A percentile compares a stretch with the other conserved stretches of the same genome.
phyloP scores from a whole-genome alignment of 2,329 filamentous ascomycete species.

The Acrocalymma vagum region DNA sequence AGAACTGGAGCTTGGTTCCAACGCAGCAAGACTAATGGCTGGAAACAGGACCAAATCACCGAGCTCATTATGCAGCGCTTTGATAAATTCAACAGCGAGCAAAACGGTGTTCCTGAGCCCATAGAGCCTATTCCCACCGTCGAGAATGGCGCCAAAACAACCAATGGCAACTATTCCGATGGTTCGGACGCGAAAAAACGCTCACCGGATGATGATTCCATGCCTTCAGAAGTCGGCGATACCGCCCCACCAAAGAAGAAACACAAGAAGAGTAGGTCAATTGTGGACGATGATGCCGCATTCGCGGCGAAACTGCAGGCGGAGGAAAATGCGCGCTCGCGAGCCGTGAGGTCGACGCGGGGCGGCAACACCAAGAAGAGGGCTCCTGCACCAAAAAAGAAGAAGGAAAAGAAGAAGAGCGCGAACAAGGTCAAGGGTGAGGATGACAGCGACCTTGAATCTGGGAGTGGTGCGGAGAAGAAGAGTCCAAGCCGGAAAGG shows the following conservation, averaged over 20 bases:
- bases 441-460: slow-evolving; percentile 80
- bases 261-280: slow-evolving; percentile 72
- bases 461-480: slow-evolving; percentile 67
- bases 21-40: slow-evolving; percentile 18
- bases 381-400: slow-evolving; percentile 69
- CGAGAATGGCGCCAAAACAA: slow-evolving; percentile 38
- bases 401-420: slow-evolving; percentile 75
- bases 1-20: not conserved
- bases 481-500: slow-evolving; percentile 79
- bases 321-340: slow-evolving; percentile 78
- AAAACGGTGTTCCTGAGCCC: slow-evolving; percentile 33
- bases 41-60: slow-evolving; percentile 53
- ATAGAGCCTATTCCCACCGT: slow-evolving; percentile 50
- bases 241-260: slow-evolving; percentile 56
- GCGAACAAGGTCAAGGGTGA: slow-evolving; percentile 76
- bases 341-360: slow-evolving; percentile 74
- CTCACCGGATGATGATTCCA: slow-evolving; percentile 50
- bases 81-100: slow-evolving; percentile 54
- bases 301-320: slow-evolving; percentile 90
- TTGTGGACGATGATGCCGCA: slow-evolving; percentile 82
- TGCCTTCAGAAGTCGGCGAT: slow-evolving; percentile 51
- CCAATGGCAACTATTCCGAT: slow-evolving; percentile 25
- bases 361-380: slow-evolving; percentile 71
- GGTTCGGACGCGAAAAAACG: slow-evolving; percentile 53
- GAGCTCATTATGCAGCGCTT: slow-evolving; percentile 59